Evolutionary conservation across 2,329 filamentous ascomycete genomes (phyloP), one percentile per base, ranked within the genome.

Genomic region (Calycina herbarum): DNA sequence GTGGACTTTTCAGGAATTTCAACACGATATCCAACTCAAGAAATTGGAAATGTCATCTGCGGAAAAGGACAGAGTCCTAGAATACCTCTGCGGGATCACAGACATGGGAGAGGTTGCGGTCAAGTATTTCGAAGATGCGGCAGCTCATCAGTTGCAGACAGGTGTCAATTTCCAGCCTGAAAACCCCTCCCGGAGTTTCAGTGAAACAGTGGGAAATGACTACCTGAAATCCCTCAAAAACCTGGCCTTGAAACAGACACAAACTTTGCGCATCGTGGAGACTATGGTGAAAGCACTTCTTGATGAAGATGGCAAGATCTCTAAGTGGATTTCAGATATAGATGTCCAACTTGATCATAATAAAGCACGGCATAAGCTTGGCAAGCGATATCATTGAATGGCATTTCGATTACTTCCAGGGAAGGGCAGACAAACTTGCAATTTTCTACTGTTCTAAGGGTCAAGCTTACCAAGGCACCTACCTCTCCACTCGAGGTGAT

Each of bases 341-440:
- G 31, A 59, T 17, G 29, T 24, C 17, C 24, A 59, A 17, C 7
- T 15, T 38, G 57, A 38, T 20, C 57, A 59, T 20, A 59, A 59
- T 15, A 17, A 8, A 59, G 17, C 31, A 13, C 29, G 31, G 31
- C 5, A 17, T 5, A 59, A 59, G 31, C 17, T 59, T 59, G 31
- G 31, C 5, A 59, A 38, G 7, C 11, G 17, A 13, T 59, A 59
- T 35, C 17, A 58, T 58, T 58, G 57, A 58, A 24, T 58, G 57
- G 57, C 27, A 33, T 17, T 35, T 35, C 29, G 17, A 58, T 2
- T 10, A 15, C 31, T n/a, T 58, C 7, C 29, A 58, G 57, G 5
- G 7, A 10, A 38, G n/a, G 1, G 29, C 10, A 35, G 57, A 58
- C 11, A 20, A 20, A 5, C 31, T 33, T 31, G 33, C 33, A 38